Evolutionary conservation across 345 rosid species (phyloP).

Genomic region (Eucalyptus polyanthemos): DNA sequence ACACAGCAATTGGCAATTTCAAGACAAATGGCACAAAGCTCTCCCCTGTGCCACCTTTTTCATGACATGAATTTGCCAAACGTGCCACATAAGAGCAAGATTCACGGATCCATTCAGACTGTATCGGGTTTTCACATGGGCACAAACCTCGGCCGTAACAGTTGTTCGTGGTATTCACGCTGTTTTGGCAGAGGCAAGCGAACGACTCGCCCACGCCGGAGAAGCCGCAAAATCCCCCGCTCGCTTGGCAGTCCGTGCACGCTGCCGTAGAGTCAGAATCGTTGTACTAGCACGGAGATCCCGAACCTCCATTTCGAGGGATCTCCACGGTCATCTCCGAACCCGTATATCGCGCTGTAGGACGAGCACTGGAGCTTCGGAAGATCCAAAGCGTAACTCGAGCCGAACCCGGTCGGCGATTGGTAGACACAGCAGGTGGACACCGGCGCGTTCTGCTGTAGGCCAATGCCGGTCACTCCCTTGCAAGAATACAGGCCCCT

Average conservation of each 20-base stretch:
- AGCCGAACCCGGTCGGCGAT: constrained; percentile 28
- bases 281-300: constrained; percentile 36
- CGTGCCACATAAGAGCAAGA: neutral
- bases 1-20: neutral
- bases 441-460: constrained; percentile 35
- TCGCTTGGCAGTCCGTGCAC: constrained; percentile 48
- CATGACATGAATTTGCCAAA: neutral
- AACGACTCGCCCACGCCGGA: constrained; percentile 44
- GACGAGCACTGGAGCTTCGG: constrained; percentile 62
- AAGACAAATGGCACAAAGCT: neutral
- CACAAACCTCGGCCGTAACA: constrained; percentile 38
- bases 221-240: constrained; percentile 61
- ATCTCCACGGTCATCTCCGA: constrained; percentile 44
- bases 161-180: constrained; percentile 36
- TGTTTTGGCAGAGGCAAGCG: constrained; percentile 47
- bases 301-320: constrained; percentile 60
- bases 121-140: neutral
- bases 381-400: constrained; percentile 42
- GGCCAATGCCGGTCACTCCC: constrained; percentile 46
- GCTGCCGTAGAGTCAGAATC: constrained; percentile 15
- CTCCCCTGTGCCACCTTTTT: neutral
- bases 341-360: constrained; percentile 35
- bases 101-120: neutral
- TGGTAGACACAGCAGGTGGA: constrained; percentile 56
- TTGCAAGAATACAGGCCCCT: constrained; percentile 54